These are phyloP conservation scores for Dactylellina drechsleri DNA, from an alignment of 2,329 filamentous ascomycete species.

Conservation along the genomic window DNA sequence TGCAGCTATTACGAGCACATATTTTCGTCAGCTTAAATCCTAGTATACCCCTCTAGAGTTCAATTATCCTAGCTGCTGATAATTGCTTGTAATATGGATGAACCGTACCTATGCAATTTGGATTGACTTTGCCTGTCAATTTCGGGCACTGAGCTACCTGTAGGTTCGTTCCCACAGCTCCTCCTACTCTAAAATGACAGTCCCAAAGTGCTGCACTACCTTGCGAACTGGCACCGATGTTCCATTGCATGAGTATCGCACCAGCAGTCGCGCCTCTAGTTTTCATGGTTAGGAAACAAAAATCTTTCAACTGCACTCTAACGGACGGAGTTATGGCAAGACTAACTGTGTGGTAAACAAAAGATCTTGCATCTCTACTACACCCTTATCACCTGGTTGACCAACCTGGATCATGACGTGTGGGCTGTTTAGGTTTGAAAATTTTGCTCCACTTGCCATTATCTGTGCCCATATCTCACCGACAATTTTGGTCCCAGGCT, in stretches of 20 bases:
- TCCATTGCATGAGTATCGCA: slow-evolving; percentile 78
- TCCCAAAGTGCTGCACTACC: slow-evolving; percentile 75
- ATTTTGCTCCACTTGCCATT: slow-evolving; percentile 68
- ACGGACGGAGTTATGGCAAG: too few species aligned
- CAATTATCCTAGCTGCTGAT: too few species aligned
- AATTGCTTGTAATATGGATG: too few species aligned
- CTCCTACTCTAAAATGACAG: slow-evolving; percentile 61
- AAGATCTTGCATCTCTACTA: slow-evolving; percentile 76
- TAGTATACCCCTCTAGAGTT: too few species aligned
- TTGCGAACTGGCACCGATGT: slow-evolving; percentile 66
- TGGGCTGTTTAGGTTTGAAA: slow-evolving; percentile 69
- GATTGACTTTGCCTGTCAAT: slow-evolving; percentile 60
- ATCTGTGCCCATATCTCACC: slow-evolving; percentile 71
- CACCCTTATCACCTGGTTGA: slow-evolving; percentile 70
- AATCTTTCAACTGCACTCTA: too few species aligned
- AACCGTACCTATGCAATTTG: slow-evolving; percentile 60
- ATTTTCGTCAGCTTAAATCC: background rate
- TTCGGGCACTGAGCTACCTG: slow-evolving; percentile 63
- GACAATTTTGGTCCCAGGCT: slow-evolving; percentile 66
- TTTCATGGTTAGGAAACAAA: too few species aligned
- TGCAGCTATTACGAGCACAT: slow-evolving; percentile 53
- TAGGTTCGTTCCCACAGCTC: slow-evolving; percentile 62
- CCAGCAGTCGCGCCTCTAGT: slow-evolving; percentile 74
- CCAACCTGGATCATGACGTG: slow-evolving; percentile 73
- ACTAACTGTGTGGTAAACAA: slow-evolving; percentile 67